Conservation (phyloP, 495 filamentous ascomycete species). For the Trichoderma erinaceum region DNA sequence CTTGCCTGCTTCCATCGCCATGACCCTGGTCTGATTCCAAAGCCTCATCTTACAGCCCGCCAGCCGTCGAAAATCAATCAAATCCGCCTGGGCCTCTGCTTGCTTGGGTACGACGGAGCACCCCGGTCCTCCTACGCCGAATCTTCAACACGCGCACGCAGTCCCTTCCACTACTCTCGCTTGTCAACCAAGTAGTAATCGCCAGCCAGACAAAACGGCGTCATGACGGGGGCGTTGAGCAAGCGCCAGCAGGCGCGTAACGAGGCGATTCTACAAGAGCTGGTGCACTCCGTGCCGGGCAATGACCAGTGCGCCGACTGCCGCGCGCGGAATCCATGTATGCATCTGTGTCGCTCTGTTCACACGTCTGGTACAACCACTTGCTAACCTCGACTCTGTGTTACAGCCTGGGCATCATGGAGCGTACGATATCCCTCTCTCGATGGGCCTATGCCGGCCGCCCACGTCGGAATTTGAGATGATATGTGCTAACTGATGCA, state of each 20-base stretch:
- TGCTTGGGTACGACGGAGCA: background rate
- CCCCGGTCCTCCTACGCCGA: background rate
- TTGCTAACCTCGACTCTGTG: slow-evolving; percentile 8
- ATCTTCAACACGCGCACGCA: background rate
- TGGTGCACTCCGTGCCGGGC: slow-evolving; percentile 78
- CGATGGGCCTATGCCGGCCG: background rate
- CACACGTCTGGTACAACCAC: slow-evolving; percentile 12
- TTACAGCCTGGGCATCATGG: slow-evolving; percentile 94
- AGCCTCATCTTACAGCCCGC: slow-evolving; percentile 9
- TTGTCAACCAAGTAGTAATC: background rate
- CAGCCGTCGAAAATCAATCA: background rate
- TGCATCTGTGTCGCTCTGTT: slow-evolving; percentile 25
- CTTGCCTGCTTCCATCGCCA: slow-evolving; percentile 10
- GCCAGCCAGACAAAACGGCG: background rate
- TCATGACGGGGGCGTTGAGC: slow-evolving; percentile 51
- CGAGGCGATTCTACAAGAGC: slow-evolving; percentile 83
- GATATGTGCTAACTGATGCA: slow-evolving; percentile 15
- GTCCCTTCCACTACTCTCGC: background rate
- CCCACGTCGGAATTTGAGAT: slow-evolving; percentile 2
- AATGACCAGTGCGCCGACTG: slow-evolving; percentile 97
- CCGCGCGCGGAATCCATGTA: slow-evolving; percentile 85
- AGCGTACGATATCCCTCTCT: slow-evolving; percentile 58
- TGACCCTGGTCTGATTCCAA: slow-evolving; percentile 12
- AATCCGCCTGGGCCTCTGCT: background rate
- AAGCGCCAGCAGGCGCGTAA: slow-evolving; percentile 98